phyloP scores from a whole-genome alignment of 306 rosid species.

The Mimosa pudica region DNA sequence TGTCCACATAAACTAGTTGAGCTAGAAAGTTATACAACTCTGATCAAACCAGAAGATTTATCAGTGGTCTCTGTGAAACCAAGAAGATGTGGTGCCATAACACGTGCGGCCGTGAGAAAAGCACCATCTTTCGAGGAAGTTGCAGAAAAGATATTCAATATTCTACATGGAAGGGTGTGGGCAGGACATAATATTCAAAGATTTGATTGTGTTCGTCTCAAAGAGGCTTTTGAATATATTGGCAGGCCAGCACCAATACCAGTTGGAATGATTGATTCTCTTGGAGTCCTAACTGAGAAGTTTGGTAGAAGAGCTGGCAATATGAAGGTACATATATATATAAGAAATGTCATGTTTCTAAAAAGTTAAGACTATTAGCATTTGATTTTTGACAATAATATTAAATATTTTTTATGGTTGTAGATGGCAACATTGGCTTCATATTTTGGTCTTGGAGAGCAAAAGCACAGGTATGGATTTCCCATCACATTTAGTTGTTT shows the following conservation, averaged over 20 bases:
- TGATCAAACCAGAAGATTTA: constrained; percentile 70
- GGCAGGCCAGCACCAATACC: constrained; percentile 71
- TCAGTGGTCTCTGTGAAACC: constrained; percentile 61
- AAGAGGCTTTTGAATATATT: constrained; percentile 70
- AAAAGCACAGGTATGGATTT: constrained; percentile 74
- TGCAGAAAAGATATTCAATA: constrained; percentile 69
- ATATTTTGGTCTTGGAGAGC: constrained; percentile 87
- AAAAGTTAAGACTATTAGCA: not conserved
- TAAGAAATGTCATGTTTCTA: not conserved
- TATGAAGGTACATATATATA: constrained; percentile 70
- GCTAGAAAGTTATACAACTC: constrained; percentile 71
- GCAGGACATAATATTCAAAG: constrained; percentile 90
- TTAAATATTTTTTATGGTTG: constrained; percentile 18
- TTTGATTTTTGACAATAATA: constrained; percentile 6
- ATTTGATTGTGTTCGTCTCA: constrained; percentile 84
- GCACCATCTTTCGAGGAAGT: constrained; percentile 88
- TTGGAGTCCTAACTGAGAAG: constrained; percentile 60
- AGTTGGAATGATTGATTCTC: constrained; percentile 72
- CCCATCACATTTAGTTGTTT: not conserved
- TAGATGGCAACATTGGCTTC: constrained; percentile 96
- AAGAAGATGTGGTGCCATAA: constrained; percentile 75
- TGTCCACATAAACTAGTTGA: constrained; percentile 71
- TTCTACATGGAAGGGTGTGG: constrained; percentile 87
- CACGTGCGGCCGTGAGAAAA: constrained; percentile 54
- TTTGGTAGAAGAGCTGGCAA: constrained; percentile 97